These are phyloP conservation scores for Microbotryomycetes sp. DNA, from an alignment of 1,284 basidiomycete genomes.

Conservation along the genomic window DNA sequence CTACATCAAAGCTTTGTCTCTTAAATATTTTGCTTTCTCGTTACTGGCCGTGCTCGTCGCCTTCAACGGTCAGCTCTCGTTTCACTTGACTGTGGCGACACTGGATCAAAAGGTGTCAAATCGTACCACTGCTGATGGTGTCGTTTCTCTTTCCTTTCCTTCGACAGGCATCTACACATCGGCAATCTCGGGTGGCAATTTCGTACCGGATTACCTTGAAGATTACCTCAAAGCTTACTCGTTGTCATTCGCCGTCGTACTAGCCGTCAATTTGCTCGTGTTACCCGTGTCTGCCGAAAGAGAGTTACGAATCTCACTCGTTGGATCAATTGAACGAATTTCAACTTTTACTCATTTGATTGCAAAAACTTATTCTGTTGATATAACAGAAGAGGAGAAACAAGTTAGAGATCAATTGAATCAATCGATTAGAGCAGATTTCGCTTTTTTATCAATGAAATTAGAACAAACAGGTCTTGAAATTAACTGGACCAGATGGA, in stretches of 20 bases:
- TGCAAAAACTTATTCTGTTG: conserved; percentile 41
- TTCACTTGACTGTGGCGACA: too few species aligned
- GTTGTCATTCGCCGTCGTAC: conserved; percentile 38
- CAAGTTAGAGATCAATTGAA: conserved; percentile 39
- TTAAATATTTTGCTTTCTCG: conserved; percentile 10
- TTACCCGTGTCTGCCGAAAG: conserved; percentile 41
- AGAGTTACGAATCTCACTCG: conserved; percentile 42
- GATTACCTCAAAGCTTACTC: conserved; percentile 38
- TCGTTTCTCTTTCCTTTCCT: conserved; percentile 41
- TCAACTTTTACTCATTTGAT: conserved; percentile 37
- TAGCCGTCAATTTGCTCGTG: conserved; percentile 41
- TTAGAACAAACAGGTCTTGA: conserved; percentile 35
- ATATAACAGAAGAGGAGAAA: conserved; percentile 42
- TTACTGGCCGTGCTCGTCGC: conserved; percentile 17
- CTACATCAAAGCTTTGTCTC: conserved; percentile 18
- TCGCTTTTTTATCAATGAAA: conserved; percentile 39
- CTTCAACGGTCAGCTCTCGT: not conserved
- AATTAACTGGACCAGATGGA: conserved; percentile 41
- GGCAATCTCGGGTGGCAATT: conserved; percentile 8
- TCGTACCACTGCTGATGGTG: conserved; percentile 37
- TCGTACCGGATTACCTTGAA: conserved; percentile 36
- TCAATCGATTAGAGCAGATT: conserved; percentile 42
- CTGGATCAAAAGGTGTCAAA: conserved; percentile 3
- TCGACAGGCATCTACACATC: conserved; percentile 40
- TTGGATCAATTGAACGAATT: conserved; percentile 41